A percentile compares a stretch with the other conserved stretches of the same genome.
Evolutionary conservation across 2,329 filamentous ascomycete genomes (phyloP).

Genomic region (Neoscytalidium dimidiatum): DNA sequence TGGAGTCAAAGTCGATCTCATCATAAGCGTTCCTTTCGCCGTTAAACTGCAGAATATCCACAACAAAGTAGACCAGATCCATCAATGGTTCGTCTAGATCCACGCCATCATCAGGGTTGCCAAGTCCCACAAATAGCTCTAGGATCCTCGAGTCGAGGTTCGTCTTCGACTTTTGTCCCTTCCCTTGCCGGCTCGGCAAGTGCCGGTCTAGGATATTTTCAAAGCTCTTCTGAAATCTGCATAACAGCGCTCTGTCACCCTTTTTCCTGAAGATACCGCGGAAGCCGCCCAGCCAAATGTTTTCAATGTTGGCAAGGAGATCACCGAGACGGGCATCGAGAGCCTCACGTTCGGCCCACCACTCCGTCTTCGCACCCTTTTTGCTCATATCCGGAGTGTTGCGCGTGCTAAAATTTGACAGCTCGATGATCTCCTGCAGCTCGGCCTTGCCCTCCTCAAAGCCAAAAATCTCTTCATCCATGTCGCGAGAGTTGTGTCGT

Average conservation of each 20-base stretch:
- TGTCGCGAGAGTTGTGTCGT: constrained; percentile 76
- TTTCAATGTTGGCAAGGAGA: constrained; percentile 82
- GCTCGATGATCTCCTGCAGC: constrained; percentile 77
- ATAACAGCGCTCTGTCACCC: constrained; percentile 64
- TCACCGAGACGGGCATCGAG: constrained; percentile 77
- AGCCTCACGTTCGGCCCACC: constrained; percentile 85
- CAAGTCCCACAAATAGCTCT: constrained; percentile 85
- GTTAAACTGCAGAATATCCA: constrained; percentile 95
- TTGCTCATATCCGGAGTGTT: constrained; percentile 68
- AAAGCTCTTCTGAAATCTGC: constrained; percentile 76
- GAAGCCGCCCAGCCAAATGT: constrained; percentile 94
- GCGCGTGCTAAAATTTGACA: constrained; percentile 84
- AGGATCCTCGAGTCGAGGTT: constrained; percentile 68
- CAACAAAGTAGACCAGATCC: constrained; percentile 92
- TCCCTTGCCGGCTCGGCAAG: constrained; percentile 77
- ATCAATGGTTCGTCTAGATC: constrained; percentile 89
- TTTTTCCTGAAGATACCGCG: constrained; percentile 83
- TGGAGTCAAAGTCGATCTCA: constrained; percentile 91
- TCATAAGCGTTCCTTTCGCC: constrained; percentile 96
- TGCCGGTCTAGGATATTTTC: constrained; percentile 78
- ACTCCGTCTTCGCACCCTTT: constrained; percentile 75
- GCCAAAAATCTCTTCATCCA: constrained; percentile 78
- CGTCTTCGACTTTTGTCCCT: constrained; percentile 50
- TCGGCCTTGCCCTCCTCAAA: constrained; percentile 80
- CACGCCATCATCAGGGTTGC: constrained; percentile 65